A percentile compares a stretch with the other conserved stretches of the same genome.
phyloP scores from a whole-genome alignment of 345 rosid species.

The Aquilaria yunnanensis region DNA sequence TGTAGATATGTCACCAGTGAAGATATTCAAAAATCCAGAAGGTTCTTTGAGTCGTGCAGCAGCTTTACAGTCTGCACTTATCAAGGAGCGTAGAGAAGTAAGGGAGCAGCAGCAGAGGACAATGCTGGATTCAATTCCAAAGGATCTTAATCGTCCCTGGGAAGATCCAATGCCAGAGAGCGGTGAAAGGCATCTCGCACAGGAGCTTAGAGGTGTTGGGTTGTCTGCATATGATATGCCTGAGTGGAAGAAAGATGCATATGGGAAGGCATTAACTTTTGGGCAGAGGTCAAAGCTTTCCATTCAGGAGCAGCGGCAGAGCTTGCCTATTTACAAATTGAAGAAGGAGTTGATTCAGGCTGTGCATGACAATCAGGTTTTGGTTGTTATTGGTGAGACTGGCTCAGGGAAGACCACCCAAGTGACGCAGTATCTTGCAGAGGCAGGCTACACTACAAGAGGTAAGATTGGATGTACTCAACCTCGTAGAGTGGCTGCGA shows the following conservation, averaged over 20 bases:
- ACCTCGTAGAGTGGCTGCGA: constrained; percentile 77
- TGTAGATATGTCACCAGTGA: constrained; percentile 81
- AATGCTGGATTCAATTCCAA: constrained; percentile 88
- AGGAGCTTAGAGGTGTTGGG: constrained; percentile 88
- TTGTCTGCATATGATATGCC: constrained; percentile 87
- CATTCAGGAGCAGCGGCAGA: constrained; percentile 82
- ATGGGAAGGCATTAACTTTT: constrained; percentile 66
- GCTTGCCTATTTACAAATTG: constrained; percentile 85
- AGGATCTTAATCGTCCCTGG: constrained; percentile 98
- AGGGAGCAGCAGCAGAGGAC: constrained; percentile 83
- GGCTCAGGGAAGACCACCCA: constrained; percentile 82
- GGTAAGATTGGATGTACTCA: constrained; percentile 79
- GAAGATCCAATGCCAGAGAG: constrained; percentile 94
- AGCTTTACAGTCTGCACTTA: constrained; percentile 88
- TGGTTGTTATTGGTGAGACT: constrained; percentile 75
- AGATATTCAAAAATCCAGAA: constrained; percentile 90
- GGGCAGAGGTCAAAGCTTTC: constrained; percentile 88
- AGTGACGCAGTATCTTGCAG: constrained; percentile 71
- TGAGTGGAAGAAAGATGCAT: constrained; percentile 95
- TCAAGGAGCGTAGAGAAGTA: constrained; percentile 79
- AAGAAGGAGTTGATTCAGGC: constrained; percentile 85
- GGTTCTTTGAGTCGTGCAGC: constrained; percentile 92
- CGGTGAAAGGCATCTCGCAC: constrained; percentile 90
- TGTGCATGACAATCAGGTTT: constrained; percentile 71
- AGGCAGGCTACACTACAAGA: constrained; percentile 62